phyloP scores from a whole-genome alignment of 495 filamentous ascomycete species.

The Sordaria brevicollis region DNA sequence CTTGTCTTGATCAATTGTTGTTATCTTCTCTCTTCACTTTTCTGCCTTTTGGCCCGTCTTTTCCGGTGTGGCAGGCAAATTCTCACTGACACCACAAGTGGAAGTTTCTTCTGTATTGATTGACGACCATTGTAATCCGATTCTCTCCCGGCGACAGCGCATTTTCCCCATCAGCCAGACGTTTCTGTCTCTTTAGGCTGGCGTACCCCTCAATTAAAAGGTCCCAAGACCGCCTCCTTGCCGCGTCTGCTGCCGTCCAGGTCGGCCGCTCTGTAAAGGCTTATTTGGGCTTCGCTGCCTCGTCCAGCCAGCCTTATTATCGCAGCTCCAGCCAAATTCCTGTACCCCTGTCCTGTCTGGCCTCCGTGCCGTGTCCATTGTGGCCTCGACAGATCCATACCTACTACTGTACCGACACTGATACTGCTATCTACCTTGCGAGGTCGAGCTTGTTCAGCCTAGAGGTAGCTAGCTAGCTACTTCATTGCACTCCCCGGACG shows the following conservation, averaged over 20 bases:
- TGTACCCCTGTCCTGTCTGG: not conserved
- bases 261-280: not conserved
- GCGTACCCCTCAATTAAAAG: not conserved
- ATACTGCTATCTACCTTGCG: not conserved
- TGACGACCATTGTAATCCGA: not conserved
- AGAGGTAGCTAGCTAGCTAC: not conserved
- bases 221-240: not conserved
- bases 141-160: not conserved
- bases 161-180: not conserved
- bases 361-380: not conserved
- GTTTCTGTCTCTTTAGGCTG: not conserved
- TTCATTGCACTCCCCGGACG: not conserved
- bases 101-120: not conserved
- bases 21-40: not conserved
- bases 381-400: not conserved
- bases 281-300: not conserved
- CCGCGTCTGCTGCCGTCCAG: not conserved
- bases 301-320: not conserved
- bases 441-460: not conserved
- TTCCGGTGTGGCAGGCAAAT: not conserved
- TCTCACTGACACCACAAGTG: too few relatives aligned
- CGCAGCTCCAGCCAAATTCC: not conserved
- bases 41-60: not conserved
- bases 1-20: not conserved
- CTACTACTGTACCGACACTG: not conserved